These are phyloP conservation scores for Venturia aucupariae DNA, from an alignment of 2,329 filamentous ascomycete species.

Conservation along the genomic window DNA sequence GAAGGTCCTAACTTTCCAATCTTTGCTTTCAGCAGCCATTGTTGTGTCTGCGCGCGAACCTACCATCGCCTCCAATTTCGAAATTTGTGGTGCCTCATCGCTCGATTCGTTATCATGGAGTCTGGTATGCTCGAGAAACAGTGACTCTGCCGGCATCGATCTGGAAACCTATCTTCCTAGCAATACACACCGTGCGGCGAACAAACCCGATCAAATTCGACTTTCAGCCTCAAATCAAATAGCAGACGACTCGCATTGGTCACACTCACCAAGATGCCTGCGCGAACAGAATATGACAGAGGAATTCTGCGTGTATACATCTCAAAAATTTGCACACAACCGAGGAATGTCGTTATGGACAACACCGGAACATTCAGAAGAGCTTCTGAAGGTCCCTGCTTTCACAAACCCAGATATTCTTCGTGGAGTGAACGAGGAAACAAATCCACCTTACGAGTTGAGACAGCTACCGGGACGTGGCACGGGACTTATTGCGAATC, in stretches of 20 bases:
- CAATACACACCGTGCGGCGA: not conserved
- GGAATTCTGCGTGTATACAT: conserved; percentile 14
- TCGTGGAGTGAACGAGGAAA: conserved; percentile 9
- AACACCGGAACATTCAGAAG: conserved; percentile 1
- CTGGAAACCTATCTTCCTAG: not conserved
- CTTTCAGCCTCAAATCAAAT: not conserved
- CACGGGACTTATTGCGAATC: conserved; percentile 13
- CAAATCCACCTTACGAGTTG: conserved; percentile 2
- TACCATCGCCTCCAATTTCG: not conserved
- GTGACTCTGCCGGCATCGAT: not conserved
- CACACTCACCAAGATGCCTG: conserved; percentile 9
- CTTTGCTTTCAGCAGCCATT: not conserved
- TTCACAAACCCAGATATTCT: conserved; percentile 12
- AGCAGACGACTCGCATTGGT: conserved; percentile 7
- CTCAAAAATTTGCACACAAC: conserved; percentile 10
- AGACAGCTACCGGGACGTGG: conserved; percentile 13
- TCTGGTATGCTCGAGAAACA: not conserved
- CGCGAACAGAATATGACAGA: conserved; percentile 10
- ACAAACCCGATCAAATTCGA: not conserved
- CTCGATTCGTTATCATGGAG: not conserved
- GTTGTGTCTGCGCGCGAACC: not conserved
- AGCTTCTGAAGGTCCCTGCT: not conserved
- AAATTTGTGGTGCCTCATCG: not conserved
- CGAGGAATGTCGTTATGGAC: conserved; percentile 16
- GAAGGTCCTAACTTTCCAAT: not conserved